phyloP scores from a whole-genome alignment of 1,139 yeast species.

The Pichia sp. region DNA sequence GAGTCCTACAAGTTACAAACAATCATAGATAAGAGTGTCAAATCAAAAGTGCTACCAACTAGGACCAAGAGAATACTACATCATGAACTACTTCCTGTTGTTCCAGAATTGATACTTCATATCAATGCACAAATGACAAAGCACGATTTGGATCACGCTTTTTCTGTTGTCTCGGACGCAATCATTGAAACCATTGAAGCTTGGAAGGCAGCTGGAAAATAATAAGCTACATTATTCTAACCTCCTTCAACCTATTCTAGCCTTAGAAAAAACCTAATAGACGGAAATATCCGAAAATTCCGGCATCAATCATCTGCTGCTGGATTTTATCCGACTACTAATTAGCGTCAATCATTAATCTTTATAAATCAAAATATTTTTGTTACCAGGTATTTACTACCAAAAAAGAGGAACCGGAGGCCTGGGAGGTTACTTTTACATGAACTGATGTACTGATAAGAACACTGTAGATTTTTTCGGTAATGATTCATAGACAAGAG shows the following conservation, averaged over 20 bases:
- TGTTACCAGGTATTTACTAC: no score
- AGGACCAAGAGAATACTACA: constrained; percentile 63
- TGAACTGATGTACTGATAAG: no score
- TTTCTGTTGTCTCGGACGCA: constrained; percentile 18
- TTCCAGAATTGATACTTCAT: constrained; percentile 63
- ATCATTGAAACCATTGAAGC: constrained; percentile 14
- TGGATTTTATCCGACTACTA: no score
- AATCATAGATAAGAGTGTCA: constrained; percentile 49
- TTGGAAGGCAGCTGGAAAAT: constrained; percentile 7
- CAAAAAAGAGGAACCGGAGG: no score
- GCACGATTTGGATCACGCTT: constrained; percentile 41
- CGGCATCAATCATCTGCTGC: no score
- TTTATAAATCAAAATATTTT: no score
- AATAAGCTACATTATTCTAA: not conserved
- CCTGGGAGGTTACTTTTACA: no score
- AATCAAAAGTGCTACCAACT: constrained; percentile 51
- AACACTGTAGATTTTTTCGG: no score
- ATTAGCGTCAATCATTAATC: no score
- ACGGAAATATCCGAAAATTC: no score
- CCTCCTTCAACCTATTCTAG: not conserved
- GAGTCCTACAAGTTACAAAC: constrained; percentile 60
- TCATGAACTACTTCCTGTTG: constrained; percentile 71
- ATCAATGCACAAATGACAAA: constrained; percentile 48
- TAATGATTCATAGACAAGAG: no score
- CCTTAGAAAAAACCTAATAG: not conserved